These are phyloP conservation scores for Verticillium nonalfalfae DNA, from an alignment of 2,329 filamentous ascomycete species.

Conservation along the genomic window DNA sequence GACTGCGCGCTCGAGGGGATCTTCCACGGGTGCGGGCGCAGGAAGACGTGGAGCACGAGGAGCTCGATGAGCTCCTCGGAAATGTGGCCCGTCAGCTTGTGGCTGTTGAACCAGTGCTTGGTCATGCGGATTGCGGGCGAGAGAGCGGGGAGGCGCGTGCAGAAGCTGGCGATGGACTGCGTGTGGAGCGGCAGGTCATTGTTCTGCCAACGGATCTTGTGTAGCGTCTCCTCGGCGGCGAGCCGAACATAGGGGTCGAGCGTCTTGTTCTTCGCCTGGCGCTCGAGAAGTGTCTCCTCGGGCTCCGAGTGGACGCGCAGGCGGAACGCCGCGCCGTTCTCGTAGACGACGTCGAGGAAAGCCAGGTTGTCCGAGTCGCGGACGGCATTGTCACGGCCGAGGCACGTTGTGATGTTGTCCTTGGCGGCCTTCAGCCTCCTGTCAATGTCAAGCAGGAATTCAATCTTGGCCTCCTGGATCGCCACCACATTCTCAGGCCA, in stretches of 20 bases:
- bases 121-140: conserved; percentile 77
- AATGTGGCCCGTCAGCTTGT: conserved; percentile 73
- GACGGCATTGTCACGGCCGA: conserved; percentile 75
- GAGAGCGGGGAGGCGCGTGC: conserved; percentile 72
- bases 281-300: conserved; percentile 74
- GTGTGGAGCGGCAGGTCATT: conserved; percentile 70
- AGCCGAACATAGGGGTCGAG: conserved; percentile 60
- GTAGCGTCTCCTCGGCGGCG: conserved; percentile 62
- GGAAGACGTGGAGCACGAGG: conserved; percentile 69
- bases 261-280: conserved; percentile 68
- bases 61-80: conserved; percentile 80
- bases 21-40: conserved; percentile 75
- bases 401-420: conserved; percentile 54
- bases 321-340: conserved; percentile 68
- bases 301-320: conserved; percentile 85
- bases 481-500: conserved; percentile 91
- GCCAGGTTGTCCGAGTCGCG: conserved; percentile 67
- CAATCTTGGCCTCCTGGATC: conserved; percentile 90
- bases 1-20: conserved; percentile 69
- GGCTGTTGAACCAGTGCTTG: conserved; percentile 84
- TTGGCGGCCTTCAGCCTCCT: conserved; percentile 60
- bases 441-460: conserved; percentile 74
- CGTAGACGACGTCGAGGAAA: conserved; percentile 76
- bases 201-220: conserved; percentile 65
- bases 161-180: conserved; percentile 73